Base-by-base conservation (phyloP, 352 stramenopile genomes). In the Phytopythium delawarense region DNA sequence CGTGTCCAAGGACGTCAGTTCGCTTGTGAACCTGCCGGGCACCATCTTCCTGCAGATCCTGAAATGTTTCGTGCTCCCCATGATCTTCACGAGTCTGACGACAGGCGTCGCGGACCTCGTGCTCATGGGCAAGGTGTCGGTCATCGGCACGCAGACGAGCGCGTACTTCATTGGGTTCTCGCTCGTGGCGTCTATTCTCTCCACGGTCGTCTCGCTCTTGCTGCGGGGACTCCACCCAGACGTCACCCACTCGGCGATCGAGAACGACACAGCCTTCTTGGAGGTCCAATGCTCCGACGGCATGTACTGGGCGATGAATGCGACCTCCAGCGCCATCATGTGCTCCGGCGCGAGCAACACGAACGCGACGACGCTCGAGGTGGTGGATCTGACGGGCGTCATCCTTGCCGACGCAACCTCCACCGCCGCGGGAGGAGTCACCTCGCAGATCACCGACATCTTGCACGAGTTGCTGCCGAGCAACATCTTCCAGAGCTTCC, bases 61-160 rank as follows among this genome's bases (percentile, higher is more conserved):
- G 58, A 73, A 76, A 48, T 75, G 64, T 25, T 69, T 79, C 42
- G 71, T 76, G 20, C 68, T 79, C 4, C 62, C 62, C n/a, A 63
- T 68, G 56, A 54, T 68, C 39, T 64, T 68, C 25, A 58, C 48
- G 6, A 64, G 50, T 52, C n/a, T 68, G 35, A 25, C 50, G 2
- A 61, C 59, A 1, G 57, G 57, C 34, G 49, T 68, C 20, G 59
- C 50, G 16, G 46, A 68, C 30, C 58, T 64, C 12, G 59, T 68
- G 28, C 40, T 64, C 15, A 30, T 64, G 30, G 62, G 62, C 5
- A 68, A 68, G 35, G 62, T 64, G 1, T 52, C 49, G 15, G 25
- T 51, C 7, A 68, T 68, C 25, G 62, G 62, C 15, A 56, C 45
- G 8, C 48, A 30, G 5, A 64, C 56, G 9, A 42, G 49, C 15